phyloP scores from a whole-genome alignment of 805 yeast genomes.

The Maudiozyma saulgeensis region DNA sequence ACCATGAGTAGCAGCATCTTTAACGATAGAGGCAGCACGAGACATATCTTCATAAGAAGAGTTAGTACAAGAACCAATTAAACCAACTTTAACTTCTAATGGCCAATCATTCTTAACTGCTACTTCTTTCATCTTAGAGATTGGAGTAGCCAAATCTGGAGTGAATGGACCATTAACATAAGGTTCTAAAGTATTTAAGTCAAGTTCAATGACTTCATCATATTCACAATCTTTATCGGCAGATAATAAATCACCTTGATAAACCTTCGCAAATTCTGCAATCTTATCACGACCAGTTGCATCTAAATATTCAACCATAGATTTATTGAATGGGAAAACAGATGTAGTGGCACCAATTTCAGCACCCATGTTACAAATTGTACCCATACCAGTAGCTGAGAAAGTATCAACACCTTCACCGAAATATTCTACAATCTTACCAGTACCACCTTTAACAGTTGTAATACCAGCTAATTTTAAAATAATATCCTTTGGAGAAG shows the following conservation, averaged over 20 bases:
- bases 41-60: conserved; percentile 98
- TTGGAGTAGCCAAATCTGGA: conserved; percentile 94
- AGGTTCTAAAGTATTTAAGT: conserved; percentile 84
- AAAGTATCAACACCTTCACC: conserved; percentile 90
- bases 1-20: conserved; percentile 86
- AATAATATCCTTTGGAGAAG: conserved; percentile 94
- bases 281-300: conserved; percentile 83
- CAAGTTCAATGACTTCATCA: conserved; percentile 86
- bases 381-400: conserved; percentile 98
- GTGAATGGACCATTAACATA: conserved; percentile 97
- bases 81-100: conserved; percentile 80
- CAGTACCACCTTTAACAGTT: conserved; percentile 98
- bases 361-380: conserved; percentile 99
- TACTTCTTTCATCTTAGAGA: conserved; percentile 75
- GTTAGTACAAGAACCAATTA: conserved; percentile 97
- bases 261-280: conserved; percentile 67
- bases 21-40: conserved; percentile 86
- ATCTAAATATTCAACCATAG: conserved; percentile 75
- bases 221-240: conserved; percentile 93
- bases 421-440: conserved; percentile 89
- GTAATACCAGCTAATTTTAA: conserved; percentile 86
- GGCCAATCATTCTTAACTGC: conserved; percentile 91
- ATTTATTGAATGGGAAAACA: conserved; percentile 90
- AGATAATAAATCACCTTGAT: conserved; percentile 56
- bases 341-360: conserved; percentile 98